These are phyloP conservation scores for Capsicum rhomboideum DNA, from an alignment of 257 asterid species.

Conservation along the genomic window DNA sequence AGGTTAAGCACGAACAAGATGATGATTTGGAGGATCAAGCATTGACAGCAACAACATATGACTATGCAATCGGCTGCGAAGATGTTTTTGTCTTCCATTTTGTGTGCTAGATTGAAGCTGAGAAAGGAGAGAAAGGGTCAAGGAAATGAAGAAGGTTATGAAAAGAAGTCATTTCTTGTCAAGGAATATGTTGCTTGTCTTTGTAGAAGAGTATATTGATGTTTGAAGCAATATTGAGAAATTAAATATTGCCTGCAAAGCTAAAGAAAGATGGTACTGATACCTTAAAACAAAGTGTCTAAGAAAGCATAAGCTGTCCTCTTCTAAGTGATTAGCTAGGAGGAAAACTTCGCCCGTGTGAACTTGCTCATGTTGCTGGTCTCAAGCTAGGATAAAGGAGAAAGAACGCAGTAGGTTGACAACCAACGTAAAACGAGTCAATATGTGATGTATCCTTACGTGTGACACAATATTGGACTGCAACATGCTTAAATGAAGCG, in stretches of 20 bases:
- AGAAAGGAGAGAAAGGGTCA: neutral
- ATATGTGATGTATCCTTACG: neutral
- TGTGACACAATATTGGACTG: neutral
- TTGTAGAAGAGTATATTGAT: constrained; percentile 37
- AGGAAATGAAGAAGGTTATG: constrained; percentile 19
- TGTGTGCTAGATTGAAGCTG: neutral
- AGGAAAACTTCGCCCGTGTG: neutral
- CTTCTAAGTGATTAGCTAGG: constrained; percentile 14
- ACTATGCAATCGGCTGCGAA: constrained; percentile 81
- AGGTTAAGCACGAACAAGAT: constrained; percentile 49
- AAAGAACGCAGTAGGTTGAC: neutral
- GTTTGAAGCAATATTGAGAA: constrained; percentile 82
- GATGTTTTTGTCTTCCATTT: constrained; percentile 57
- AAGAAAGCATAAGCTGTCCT: constrained; percentile 28
- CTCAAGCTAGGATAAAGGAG: neutral
- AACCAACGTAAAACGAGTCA: neutral
- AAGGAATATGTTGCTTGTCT: constrained; percentile 42
- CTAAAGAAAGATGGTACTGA: constrained; percentile 15
- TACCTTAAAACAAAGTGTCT: constrained; percentile 9
- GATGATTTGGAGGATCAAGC: constrained; percentile 67
- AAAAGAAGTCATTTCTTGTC: constrained; percentile 33
- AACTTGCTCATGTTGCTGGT: neutral
- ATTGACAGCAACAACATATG: constrained; percentile 74
- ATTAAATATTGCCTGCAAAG: constrained; percentile 26
- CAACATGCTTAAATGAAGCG: neutral